phyloP scores from a whole-genome alignment of 768 basidiomycete genomes.

The Boletus fagicola region DNA sequence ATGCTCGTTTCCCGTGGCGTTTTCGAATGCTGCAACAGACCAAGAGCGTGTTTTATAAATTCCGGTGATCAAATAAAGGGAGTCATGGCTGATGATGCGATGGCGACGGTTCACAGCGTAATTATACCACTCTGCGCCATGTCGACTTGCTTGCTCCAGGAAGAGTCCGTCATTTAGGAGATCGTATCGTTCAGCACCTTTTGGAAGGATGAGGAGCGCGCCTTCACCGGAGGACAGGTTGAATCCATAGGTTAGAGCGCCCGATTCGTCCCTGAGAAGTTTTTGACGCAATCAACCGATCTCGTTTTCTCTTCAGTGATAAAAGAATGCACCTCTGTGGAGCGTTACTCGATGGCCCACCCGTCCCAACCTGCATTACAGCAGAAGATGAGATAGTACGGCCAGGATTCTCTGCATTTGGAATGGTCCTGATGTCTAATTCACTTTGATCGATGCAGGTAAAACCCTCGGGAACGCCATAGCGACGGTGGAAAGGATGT shows the following conservation, averaged over 20 bases:
- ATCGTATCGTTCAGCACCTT: neutral
- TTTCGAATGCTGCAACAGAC: slow-evolving; percentile 23
- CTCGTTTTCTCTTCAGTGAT: neutral
- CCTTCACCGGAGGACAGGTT: neutral
- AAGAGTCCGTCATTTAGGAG: neutral
- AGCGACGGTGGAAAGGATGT: slow-evolving; percentile 17
- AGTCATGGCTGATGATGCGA: neutral
- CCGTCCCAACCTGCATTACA: neutral
- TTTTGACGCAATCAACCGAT: neutral
- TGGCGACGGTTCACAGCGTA: neutral
- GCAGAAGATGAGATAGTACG: neutral
- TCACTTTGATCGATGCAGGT: slow-evolving; percentile 11
- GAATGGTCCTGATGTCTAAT: slow-evolving; percentile 9
- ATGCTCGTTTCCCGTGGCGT: too few relatives aligned
- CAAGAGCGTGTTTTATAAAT: slow-evolving; percentile 13
- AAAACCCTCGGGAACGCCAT: slow-evolving; percentile 28
- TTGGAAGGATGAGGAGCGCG: neutral
- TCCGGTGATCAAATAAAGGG: neutral
- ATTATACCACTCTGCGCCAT: slow-evolving; percentile 1
- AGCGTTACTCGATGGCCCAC: neutral
- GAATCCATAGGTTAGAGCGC: neutral
- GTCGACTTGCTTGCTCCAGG: neutral
- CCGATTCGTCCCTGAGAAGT: neutral
- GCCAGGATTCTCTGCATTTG: neutral
- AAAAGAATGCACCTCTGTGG: neutral